Percentiles rank a stretch among this genome's conserved stretches.
Evolutionary conservation across 345 rosid genomes (phyloP).

Genomic region (Arabidopsis arenosa): DNA sequence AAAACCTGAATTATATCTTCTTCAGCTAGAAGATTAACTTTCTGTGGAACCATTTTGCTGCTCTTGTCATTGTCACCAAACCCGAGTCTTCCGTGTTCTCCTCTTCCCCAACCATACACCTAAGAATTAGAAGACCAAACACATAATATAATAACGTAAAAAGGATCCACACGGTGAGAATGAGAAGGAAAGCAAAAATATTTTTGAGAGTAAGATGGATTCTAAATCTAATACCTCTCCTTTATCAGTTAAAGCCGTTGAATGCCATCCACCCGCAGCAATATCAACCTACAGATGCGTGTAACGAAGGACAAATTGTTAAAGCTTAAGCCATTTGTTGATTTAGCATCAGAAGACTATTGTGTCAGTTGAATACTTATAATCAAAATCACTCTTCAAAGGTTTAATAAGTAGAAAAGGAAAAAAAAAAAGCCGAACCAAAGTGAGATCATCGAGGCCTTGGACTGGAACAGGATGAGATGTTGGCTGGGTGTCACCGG

Average conservation of each 20-base stretch:
- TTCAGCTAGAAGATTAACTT: slow-evolving; percentile 78
- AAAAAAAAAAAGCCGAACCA: slow-evolving; percentile 61
- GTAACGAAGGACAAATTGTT: background rate
- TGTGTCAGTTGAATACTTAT: background rate
- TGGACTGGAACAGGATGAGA: slow-evolving; percentile 87
- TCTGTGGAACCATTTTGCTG: slow-evolving; percentile 98
- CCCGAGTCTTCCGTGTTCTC: slow-evolving; percentile 98
- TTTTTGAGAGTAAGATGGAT: background rate
- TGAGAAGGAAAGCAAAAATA: background rate
- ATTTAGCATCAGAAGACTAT: background rate
- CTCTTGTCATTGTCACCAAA: slow-evolving; percentile 98
- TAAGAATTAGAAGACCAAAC: slow-evolving; percentile 36
- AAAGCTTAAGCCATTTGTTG: background rate
- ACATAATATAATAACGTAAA: slow-evolving; percentile 5
- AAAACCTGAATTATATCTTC: slow-evolving; percentile 82
- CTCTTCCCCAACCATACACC: slow-evolving; percentile 99
- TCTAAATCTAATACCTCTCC: slow-evolving; percentile 65
- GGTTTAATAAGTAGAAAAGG: background rate
- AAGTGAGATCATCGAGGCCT: slow-evolving; percentile 75
- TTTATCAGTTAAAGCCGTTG: slow-evolving; percentile 82
- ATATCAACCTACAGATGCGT: slow-evolving; percentile 75
- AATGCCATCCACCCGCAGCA: slow-evolving; percentile 99
- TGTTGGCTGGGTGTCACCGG: slow-evolving; percentile 97
- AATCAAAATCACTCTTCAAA: background rate
- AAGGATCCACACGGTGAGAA: slow-evolving; percentile 3